Percentiles rank a stretch among this genome's conserved stretches.
These are phyloP conservation scores for Petunia axillaris DNA, from an alignment of 257 asterid genomes.

Conservation along the genomic window DNA sequence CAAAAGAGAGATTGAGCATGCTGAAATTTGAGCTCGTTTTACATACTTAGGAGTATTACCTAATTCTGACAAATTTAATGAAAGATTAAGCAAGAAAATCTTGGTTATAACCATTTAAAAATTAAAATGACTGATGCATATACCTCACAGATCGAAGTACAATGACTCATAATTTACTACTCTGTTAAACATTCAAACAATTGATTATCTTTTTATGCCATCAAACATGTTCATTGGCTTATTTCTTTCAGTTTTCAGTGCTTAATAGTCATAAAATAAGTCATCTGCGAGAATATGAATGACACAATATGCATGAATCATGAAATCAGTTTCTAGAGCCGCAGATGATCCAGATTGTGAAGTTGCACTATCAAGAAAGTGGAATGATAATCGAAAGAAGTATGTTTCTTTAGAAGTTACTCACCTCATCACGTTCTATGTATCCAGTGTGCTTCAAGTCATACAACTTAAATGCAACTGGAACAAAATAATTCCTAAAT, in stretches of 20 bases:
- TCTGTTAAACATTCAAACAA: neutral
- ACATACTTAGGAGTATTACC: neutral
- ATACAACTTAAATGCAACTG: slow-evolving; percentile 71
- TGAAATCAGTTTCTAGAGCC: neutral
- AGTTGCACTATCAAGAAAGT: neutral
- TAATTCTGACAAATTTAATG: neutral
- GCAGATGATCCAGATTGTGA: neutral
- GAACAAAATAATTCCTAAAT: slow-evolving; percentile 31
- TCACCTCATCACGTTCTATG: slow-evolving; percentile 72
- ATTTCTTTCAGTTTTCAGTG: neutral
- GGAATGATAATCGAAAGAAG: neutral
- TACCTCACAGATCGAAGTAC: neutral
- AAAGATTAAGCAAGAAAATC: slow-evolving; percentile 5
- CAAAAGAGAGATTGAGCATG: slow-evolving; percentile 6
- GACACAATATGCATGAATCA: neutral
- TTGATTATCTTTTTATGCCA: neutral
- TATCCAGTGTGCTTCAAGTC: slow-evolving; percentile 64
- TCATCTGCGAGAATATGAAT: neutral
- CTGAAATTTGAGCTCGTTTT: neutral
- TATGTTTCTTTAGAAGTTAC: slow-evolving; percentile 20
- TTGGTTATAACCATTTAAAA: neutral
- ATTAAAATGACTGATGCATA: neutral
- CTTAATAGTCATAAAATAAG: neutral
- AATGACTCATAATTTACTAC: neutral
- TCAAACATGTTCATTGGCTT: neutral